A percentile compares a stretch with the other conserved stretches of the same genome.
Conservation (phyloP, 1,284 basidiomycete species). For the Ganoderma lucidum region DNA sequence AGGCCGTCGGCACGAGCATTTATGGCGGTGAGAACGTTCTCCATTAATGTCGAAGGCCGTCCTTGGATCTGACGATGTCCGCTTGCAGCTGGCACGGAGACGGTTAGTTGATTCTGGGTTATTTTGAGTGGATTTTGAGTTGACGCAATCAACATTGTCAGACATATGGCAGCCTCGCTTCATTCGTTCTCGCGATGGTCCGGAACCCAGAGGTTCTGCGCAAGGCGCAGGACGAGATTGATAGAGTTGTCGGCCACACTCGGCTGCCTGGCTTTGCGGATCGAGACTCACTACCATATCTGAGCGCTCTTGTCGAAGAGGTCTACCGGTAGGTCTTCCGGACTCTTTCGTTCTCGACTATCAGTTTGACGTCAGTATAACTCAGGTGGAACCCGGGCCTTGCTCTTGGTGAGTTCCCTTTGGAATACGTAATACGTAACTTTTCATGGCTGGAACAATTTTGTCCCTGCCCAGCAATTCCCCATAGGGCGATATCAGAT, state of each 20-base stretch:
- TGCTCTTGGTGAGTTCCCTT: conserved; percentile 18
- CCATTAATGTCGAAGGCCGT: conserved; percentile 23
- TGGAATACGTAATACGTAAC: background rate
- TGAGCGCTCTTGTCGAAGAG: conserved; percentile 56
- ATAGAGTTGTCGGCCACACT: conserved; percentile 24
- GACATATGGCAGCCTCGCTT: conserved; percentile 15
- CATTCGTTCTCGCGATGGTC: conserved; percentile 30
- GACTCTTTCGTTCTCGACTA: too few species aligned
- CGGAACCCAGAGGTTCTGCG: conserved; percentile 26
- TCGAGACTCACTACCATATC: conserved; percentile 39
- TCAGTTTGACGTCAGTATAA: background rate
- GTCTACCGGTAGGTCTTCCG: conserved; percentile 45
- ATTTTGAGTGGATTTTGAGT: background rate
- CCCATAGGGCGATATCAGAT: conserved; percentile 46
- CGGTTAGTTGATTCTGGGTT: conserved; percentile 21
- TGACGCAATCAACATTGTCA: background rate
- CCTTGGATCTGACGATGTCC: conserved; percentile 23
- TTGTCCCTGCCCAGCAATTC: conserved; percentile 16
- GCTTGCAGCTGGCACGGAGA: conserved; percentile 36
- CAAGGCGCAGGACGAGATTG: conserved; percentile 31
- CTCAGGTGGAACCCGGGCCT: conserved; percentile 28
- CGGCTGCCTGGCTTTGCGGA: conserved; percentile 32
- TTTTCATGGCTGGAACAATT: background rate
- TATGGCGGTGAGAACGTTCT: conserved; percentile 32
- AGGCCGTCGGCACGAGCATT: conserved; percentile 27